These are phyloP conservation scores for Leishmania lainsoni DNA, from an alignment of 208 protist species.

Conservation along the genomic window DNA sequence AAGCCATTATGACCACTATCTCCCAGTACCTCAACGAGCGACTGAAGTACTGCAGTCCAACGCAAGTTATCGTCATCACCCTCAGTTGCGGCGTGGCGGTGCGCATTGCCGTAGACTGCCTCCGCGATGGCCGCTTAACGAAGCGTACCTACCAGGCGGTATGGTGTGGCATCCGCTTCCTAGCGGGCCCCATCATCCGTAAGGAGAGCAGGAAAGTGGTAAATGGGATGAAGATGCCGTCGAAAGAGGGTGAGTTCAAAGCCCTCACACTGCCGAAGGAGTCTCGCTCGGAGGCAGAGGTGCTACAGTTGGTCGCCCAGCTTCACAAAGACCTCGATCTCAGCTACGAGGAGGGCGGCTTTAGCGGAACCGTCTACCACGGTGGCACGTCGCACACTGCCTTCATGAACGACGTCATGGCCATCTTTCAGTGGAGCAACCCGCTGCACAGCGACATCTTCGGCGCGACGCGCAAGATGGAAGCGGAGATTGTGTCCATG, in stretches of 20 bases:
- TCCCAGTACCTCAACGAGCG: constrained; percentile 61
- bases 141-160: constrained; percentile 54
- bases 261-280: constrained; percentile 59
- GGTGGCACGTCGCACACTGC: constrained; percentile 80
- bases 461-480: constrained; percentile 97
- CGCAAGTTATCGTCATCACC: constrained; percentile 65
- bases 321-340: constrained; percentile 75
- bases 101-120: constrained; percentile 42
- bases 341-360: constrained; percentile 67
- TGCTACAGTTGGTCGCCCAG: constrained; percentile 54
- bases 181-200: constrained; percentile 67
- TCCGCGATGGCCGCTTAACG: constrained; percentile 54
- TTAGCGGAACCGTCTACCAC: constrained; percentile 95
- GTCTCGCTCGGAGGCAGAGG: constrained; percentile 48
- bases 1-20: constrained; percentile 41
- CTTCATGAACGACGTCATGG: constrained; percentile 90
- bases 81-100: constrained; percentile 35
- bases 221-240: constrained; percentile 65
- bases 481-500: constrained; percentile 97
- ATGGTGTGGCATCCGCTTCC: constrained; percentile 57
- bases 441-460: constrained; percentile 97
- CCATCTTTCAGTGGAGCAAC: constrained; percentile 94
- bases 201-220: constrained; percentile 42
- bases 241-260: constrained; percentile 74
- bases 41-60: constrained; percentile 52